Conservation (phyloP, 163 green algal genomes). For the Trebouxiophyceae sp. region DNA sequence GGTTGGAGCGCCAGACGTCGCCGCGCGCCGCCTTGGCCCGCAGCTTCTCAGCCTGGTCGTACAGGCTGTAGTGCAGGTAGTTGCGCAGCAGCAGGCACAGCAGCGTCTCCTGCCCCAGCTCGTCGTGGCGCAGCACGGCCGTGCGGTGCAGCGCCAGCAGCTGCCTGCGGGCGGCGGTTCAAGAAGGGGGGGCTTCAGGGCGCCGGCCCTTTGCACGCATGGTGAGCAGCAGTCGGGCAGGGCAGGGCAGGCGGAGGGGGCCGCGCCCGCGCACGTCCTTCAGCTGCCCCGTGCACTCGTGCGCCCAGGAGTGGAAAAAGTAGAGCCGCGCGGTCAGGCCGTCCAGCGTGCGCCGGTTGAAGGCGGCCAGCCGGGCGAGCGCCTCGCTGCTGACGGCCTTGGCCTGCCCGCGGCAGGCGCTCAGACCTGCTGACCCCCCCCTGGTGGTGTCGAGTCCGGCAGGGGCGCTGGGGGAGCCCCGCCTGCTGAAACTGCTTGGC, state of each 20-base stretch:
- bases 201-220: too few species aligned
- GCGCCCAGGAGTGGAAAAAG: conserved; percentile 76
- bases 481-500: conserved; percentile 58
- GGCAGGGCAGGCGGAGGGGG: not conserved
- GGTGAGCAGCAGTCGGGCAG: too few species aligned
- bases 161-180: too few species aligned
- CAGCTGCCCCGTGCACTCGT: conserved; percentile 66
- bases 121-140: conserved; percentile 86
- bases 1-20: conserved; percentile 57
- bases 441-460: too few species aligned
- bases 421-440: too few species aligned
- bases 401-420: too few species aligned
- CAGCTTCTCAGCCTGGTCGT: conserved; percentile 97
- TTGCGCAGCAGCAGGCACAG: conserved; percentile 97
- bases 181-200: too few species aligned
- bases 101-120: conserved; percentile 86
- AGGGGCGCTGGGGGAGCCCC: too few species aligned
- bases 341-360: conserved; percentile 92
- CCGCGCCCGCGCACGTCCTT: conserved; percentile 55
- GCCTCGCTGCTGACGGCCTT: conserved; percentile 45
- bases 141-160: conserved; percentile 85
- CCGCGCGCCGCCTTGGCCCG: conserved; percentile 79
- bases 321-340: conserved; percentile 78
- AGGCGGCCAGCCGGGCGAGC: conserved; percentile 43
- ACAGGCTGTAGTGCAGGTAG: conserved; percentile 93